Evolutionary conservation across 1,284 basidiomycete species (phyloP).

Genomic region (Heterobasidion parviporum): DNA sequence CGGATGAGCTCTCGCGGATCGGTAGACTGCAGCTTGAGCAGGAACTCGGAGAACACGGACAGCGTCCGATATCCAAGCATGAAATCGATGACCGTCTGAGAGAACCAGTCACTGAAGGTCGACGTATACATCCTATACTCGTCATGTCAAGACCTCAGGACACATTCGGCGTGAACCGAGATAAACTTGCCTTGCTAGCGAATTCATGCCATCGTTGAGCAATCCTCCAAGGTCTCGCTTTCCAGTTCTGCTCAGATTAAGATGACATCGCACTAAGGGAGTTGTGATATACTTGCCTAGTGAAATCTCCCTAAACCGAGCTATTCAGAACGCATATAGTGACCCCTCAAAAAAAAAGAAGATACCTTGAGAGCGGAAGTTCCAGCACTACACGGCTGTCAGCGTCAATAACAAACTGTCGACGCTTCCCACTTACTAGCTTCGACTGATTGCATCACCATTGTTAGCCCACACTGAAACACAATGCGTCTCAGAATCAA

Average conservation of each 20-base stretch:
- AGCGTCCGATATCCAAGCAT: slow-evolving; percentile 81
- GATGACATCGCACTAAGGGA: neutral
- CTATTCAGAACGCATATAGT: neutral
- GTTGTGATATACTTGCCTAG: slow-evolving; percentile 40
- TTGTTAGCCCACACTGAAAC: slow-evolving; percentile 89
- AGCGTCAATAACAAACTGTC: slow-evolving; percentile 5
- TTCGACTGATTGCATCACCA: slow-evolving; percentile 80
- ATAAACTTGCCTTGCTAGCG: slow-evolving; percentile 56
- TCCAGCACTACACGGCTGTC: slow-evolving; percentile 49
- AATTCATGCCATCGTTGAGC: slow-evolving; percentile 90
- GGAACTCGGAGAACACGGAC: slow-evolving; percentile 86
- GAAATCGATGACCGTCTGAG: slow-evolving; percentile 90
- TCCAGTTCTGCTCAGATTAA: slow-evolving; percentile 58
- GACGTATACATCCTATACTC: slow-evolving; percentile 67
- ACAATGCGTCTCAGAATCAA: slow-evolving; percentile 1
- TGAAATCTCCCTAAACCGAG: slow-evolving; percentile 75
- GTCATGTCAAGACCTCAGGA: neutral
- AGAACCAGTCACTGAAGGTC: slow-evolving; percentile 93
- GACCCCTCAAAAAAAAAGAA: neutral
- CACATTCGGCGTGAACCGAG: neutral
- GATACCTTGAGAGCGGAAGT: slow-evolving; percentile 84
- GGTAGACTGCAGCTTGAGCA: slow-evolving; percentile 77
- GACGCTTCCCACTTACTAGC: slow-evolving; percentile 55
- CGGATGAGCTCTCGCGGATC: slow-evolving; percentile 87
- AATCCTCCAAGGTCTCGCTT: slow-evolving; percentile 88